Base-by-base conservation (phyloP, 2,329 filamentous ascomycete species). In the Fusarium piperis region DNA sequence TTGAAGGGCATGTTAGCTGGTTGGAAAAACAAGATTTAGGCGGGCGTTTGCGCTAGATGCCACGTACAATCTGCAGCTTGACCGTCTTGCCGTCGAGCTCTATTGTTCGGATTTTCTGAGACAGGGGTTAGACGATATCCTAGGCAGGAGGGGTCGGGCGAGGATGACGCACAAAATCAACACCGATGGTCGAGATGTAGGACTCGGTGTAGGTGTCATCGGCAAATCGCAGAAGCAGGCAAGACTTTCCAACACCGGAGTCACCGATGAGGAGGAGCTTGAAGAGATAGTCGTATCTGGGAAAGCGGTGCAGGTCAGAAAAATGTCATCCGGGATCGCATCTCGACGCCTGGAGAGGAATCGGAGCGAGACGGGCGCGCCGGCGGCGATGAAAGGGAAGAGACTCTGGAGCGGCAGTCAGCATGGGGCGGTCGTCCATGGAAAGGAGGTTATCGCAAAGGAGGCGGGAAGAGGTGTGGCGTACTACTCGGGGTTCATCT, bases 241-340 rank as follows among this genome's bases (percentile, higher is more conserved):
- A 99, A 81, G 96, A 99, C 92, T 99, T 99, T 92, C 96, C 96
- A 81, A 99, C 96, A 91, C 96, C 96, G 84, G 96, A 99, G 85
- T 99, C 96, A 85, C 96, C 96, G 91, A 99, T 99, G 88, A 99
- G 95, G 85, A 99, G 94, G 76, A 99, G 94, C 92, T 99, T 99
- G 92, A 99, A 99, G 81, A 99, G 94, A 85, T 99, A 99, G 84
- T 99, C 96, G 93, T 99, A 99, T 96, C 96, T 98, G 81, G 28
- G 44, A 48, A 48, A 59, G 61, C 61, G 58, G 62, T 66, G 63
- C 20, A 59, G 35, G 76, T 80, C 68, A 80, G 77, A 74, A 69
- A 67, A 65, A 58, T 18, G 46, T 28, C 38, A 75, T 68, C 35
- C 28, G 32, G 32, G 48, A 64, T 65, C 64, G 68, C 58, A 67